A percentile compares a stretch with the other conserved stretches of the same genome.
These are phyloP conservation scores for Acanthamoeba royreba DNA, from an alignment of 208 protist genomes.

Conservation along the genomic window DNA sequence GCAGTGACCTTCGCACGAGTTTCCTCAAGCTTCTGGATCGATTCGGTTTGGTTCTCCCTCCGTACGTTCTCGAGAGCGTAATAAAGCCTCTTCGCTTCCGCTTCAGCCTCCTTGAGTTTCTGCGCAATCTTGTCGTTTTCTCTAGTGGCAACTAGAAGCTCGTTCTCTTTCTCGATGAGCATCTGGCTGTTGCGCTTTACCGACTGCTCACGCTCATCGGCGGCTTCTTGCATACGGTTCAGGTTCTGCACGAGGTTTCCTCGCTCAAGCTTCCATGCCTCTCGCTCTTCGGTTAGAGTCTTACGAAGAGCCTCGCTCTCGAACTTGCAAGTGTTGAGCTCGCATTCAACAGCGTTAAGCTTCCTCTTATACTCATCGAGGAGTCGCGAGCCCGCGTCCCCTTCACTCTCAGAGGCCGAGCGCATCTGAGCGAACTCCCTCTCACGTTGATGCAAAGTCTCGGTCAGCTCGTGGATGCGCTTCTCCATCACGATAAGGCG, in stretches of 20 bases:
- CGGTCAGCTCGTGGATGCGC: neutral
- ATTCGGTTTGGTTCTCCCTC: too few species aligned
- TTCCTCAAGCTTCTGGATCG: neutral
- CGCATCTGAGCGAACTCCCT: neutral
- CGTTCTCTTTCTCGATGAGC: neutral
- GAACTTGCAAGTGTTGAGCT: neutral
- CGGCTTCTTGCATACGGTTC: neutral
- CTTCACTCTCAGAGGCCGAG: neutral
- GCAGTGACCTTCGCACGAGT: neutral
- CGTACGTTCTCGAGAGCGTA: neutral
- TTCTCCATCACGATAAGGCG: neutral
- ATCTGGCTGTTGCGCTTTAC: neutral
- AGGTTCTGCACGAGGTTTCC: neutral
- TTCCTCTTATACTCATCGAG: neutral
- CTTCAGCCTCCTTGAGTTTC: neutral
- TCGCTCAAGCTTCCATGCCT: neutral
- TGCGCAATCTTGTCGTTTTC: neutral
- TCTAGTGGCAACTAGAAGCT: neutral
- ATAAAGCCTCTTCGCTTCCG: neutral
- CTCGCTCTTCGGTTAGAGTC: neutral
- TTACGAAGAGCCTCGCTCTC: neutral
- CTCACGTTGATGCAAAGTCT: neutral
- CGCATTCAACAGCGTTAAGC: neutral
- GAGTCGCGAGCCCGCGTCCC: neutral
- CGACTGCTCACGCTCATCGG: neutral